Percentiles rank a stretch among this genome's conserved stretches.
These are phyloP conservation scores for Fusarium euwallaceae DNA, from an alignment of 2,329 filamentous ascomycete species.

Conservation along the genomic window DNA sequence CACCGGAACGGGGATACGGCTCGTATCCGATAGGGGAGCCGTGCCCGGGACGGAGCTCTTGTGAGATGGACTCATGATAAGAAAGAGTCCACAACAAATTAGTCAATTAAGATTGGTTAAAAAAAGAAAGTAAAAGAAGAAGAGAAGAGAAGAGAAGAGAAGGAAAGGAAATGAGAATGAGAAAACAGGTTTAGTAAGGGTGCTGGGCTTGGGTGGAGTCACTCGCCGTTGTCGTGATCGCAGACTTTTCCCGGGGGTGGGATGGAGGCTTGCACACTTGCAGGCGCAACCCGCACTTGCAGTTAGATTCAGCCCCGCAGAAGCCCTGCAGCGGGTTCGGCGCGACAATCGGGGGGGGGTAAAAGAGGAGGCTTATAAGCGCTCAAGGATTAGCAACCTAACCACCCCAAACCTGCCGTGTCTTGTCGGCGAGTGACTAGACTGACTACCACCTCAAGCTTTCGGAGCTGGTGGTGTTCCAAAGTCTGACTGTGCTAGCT, in stretches of 20 bases:
- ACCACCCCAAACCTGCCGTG: background rate
- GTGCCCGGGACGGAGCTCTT: conserved; percentile 3
- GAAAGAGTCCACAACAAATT: background rate
- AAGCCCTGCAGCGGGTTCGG: conserved; percentile 13
- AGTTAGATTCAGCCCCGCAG: conserved; percentile 31
- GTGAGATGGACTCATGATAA: conserved; percentile 25
- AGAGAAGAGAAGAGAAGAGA: background rate
- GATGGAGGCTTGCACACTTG: conserved; percentile 8
- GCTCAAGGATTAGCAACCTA: background rate
- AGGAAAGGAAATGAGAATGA: background rate
- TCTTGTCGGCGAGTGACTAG: conserved; percentile 13
- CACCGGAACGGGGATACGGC: conserved; percentile 27
- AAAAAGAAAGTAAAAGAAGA: background rate
- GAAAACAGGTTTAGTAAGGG: conserved; percentile 20
- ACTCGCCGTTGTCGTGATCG: conserved; percentile 41
- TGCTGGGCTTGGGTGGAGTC: conserved; percentile 30
- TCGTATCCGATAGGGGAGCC: conserved; percentile 15
- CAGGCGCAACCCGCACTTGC: background rate
- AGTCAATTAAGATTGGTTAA: background rate
- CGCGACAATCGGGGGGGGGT: conserved; percentile 13
- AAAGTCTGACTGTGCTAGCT: background rate
- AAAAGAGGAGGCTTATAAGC: conserved; percentile 3
- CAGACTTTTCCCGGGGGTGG: conserved; percentile 34
- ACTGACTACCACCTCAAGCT: background rate
- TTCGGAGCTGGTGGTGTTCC: background rate